A percentile compares a stretch with the other conserved stretches of the same genome.
phyloP scores from a whole-genome alignment of 1,284 basidiomycete genomes.

The Phellinidium pouzarii region DNA sequence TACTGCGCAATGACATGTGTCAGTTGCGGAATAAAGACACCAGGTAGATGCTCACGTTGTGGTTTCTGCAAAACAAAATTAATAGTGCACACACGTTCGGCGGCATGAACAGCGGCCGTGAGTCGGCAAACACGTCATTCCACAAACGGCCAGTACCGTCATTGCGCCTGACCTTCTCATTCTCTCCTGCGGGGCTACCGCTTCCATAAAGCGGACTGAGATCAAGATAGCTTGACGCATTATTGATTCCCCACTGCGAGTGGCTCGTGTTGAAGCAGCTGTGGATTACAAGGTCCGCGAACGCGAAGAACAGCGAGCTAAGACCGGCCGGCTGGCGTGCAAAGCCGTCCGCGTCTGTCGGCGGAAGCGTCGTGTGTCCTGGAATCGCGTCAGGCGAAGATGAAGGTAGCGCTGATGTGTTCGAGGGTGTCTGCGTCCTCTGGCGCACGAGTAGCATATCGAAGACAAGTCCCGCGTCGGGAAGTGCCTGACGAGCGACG shows the following conservation, averaged over 20 bases:
- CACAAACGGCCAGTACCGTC: slow-evolving; percentile 62
- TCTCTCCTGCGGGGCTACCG: slow-evolving; percentile 57
- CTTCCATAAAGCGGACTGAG: slow-evolving; percentile 70
- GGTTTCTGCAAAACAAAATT: slow-evolving; percentile 77
- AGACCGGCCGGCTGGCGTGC: slow-evolving; percentile 34
- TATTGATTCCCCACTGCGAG: slow-evolving; percentile 51
- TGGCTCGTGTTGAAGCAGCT: slow-evolving; percentile 61
- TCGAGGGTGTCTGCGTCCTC: slow-evolving; percentile 33
- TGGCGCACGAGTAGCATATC: slow-evolving; percentile 58
- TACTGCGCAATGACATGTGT: slow-evolving; percentile 39
- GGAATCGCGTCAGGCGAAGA: slow-evolving; percentile 9
- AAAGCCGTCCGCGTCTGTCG: slow-evolving; percentile 16
- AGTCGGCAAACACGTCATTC: slow-evolving; percentile 67
- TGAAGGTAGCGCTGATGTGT: slow-evolving; percentile 44
- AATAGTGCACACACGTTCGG: slow-evolving; percentile 68
- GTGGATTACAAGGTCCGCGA: slow-evolving; percentile 74
- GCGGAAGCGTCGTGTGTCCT: slow-evolving; percentile 11
- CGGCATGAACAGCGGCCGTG: slow-evolving; percentile 66
- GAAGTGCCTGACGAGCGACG: slow-evolving; percentile 42
- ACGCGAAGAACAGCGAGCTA: slow-evolving; percentile 68
- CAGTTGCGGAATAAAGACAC: neutral
- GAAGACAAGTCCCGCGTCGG: slow-evolving; percentile 65
- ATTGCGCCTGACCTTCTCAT: slow-evolving; percentile 58
- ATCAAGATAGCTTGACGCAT: slow-evolving; percentile 72
- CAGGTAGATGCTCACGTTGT: slow-evolving; percentile 54